Percentiles rank a stretch among this genome's conserved stretches.
phyloP scores from a whole-genome alignment of 1,139 yeast genomes.

The Candida tunisiensis region DNA sequence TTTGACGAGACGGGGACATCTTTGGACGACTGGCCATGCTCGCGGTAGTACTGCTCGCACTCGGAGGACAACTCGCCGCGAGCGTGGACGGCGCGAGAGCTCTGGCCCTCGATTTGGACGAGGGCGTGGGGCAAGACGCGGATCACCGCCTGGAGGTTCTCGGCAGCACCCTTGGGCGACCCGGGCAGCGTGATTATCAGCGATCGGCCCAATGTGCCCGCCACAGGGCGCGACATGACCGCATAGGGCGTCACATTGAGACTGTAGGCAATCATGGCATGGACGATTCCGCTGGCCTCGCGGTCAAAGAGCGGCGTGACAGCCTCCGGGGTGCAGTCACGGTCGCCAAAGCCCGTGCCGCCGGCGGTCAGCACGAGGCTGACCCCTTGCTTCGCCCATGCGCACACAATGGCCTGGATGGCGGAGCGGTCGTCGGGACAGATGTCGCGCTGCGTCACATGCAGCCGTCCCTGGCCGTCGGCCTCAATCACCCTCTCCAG shows the following conservation, averaged over 20 bases:
- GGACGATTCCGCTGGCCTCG: constrained; percentile 30
- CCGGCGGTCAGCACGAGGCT: constrained; percentile 26
- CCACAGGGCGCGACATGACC: constrained; percentile 29
- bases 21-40: no score
- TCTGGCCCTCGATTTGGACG: constrained; percentile 17
- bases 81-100: constrained; percentile 23
- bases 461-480: background rate
- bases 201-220: constrained; percentile 22
- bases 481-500: no score
- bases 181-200: constrained; percentile 32
- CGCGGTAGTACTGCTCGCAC: no score
- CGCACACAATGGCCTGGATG: constrained; percentile 14
- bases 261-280: constrained; percentile 26
- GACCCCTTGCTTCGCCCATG: constrained; percentile 12
- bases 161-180: constrained; percentile 29
- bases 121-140: constrained; percentile 26
- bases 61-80: constrained; percentile 6
- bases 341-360: constrained; percentile 30
- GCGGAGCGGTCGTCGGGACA: constrained; percentile 17
- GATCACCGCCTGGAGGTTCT: constrained; percentile 24
- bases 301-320: constrained; percentile 22
- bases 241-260: constrained; percentile 27
- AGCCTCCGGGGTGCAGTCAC: constrained; percentile 34
- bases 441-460: background rate
- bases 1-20: no score